A percentile compares a stretch with the other conserved stretches of the same genome.
These are phyloP conservation scores for Cryomyces antarcticus DNA, from an alignment of 495 filamentous ascomycete species.

Conservation along the genomic window DNA sequence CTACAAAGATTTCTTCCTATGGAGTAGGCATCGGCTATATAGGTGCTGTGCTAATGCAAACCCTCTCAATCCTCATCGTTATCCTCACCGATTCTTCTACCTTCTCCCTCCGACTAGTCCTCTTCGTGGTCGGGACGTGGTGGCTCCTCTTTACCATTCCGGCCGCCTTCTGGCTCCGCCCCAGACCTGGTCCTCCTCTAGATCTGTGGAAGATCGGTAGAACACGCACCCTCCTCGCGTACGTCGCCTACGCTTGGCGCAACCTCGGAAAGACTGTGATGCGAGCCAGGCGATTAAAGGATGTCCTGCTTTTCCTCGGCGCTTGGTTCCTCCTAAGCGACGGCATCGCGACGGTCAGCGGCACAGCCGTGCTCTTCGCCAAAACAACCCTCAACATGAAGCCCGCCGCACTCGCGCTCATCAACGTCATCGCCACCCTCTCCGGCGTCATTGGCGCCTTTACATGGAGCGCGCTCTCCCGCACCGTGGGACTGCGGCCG, in stretches of 20 bases:
- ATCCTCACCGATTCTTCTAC: constrained; percentile 5
- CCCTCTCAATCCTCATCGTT: constrained; percentile 18
- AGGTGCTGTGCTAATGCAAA: constrained; percentile 20
- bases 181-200: constrained; percentile 74
- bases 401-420: constrained; percentile 70
- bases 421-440: constrained; percentile 75
- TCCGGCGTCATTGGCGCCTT: constrained; percentile 76
- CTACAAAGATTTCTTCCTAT: constrained; percentile 22
- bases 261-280: constrained; percentile 61
- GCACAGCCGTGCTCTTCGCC: constrained; percentile 85
- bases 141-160: constrained; percentile 87
- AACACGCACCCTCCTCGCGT: constrained; percentile 30
- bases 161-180: constrained; percentile 72
- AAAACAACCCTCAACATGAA: constrained; percentile 87
- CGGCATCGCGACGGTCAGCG: constrained; percentile 83
- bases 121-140: constrained; percentile 82
- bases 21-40: constrained; percentile 24
- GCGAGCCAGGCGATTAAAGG: constrained; percentile 60
- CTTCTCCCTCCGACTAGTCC: constrained; percentile 22
- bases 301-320: constrained; percentile 69
- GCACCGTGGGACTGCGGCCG: constrained; percentile 39
- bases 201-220: constrained; percentile 6
- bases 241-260: constrained; percentile 66
- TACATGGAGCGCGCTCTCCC: constrained; percentile 63
- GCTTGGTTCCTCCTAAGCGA: constrained; percentile 94